These are phyloP conservation scores for Fistulina hepatica DNA, from an alignment of 1,284 basidiomycete genomes.

Conservation along the genomic window DNA sequence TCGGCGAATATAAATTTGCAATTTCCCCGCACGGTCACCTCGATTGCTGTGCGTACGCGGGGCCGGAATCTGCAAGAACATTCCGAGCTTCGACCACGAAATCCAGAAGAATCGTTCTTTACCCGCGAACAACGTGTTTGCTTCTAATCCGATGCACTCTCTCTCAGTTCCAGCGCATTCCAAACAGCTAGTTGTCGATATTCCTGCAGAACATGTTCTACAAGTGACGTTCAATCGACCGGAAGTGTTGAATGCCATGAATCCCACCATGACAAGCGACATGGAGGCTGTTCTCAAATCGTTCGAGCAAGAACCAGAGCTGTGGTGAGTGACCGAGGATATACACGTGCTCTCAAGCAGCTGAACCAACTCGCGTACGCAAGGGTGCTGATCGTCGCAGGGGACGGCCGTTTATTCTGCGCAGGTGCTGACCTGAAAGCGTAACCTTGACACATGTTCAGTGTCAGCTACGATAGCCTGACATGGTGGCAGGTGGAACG, in stretches of 20 bases:
- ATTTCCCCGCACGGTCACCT: too few relatives aligned
- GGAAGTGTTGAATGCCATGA: constrained; percentile 63
- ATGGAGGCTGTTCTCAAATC: constrained; percentile 53
- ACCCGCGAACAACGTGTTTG: too few relatives aligned
- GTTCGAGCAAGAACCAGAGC: constrained; percentile 62
- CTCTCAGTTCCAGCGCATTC: constrained; percentile 23
- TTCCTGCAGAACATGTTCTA: constrained; percentile 58
- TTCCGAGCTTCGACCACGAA: too few relatives aligned
- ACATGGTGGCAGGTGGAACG: constrained; percentile 37
- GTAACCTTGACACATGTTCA: constrained; percentile 31
- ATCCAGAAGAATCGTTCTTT: too few relatives aligned
- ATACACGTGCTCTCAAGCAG: too few relatives aligned
- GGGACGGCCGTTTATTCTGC: constrained; percentile 68
- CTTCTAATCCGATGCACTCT: too few relatives aligned
- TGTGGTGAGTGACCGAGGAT: constrained; percentile 60
- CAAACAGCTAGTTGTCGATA: constrained; percentile 43
- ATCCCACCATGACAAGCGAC: constrained; percentile 46
- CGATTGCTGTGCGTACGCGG: too few relatives aligned
- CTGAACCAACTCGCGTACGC: constrained; percentile 1
- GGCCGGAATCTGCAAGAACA: too few relatives aligned
- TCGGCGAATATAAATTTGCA: too few relatives aligned
- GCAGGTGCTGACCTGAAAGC: constrained; percentile 72
- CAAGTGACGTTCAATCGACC: constrained; percentile 71
- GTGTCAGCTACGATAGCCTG: not conserved
- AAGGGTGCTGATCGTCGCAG: constrained; percentile 73